Evolutionary conservation across 1,139 yeast genomes (phyloP).

Genomic region (Magnusiomyces ingens): DNA sequence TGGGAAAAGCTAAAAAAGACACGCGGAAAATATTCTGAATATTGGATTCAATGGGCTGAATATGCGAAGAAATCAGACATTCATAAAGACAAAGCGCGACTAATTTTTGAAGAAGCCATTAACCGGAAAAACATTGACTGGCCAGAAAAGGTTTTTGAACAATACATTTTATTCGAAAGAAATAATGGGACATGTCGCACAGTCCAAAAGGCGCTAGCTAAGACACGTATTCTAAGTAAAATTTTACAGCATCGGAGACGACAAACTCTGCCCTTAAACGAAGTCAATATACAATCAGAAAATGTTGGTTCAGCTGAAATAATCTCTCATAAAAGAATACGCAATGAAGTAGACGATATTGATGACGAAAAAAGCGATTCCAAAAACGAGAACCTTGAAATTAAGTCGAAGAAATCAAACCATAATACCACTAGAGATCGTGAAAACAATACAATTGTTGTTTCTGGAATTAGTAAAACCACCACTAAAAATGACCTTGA

Average conservation of each 20-base stretch:
- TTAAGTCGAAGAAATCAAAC: conserved; percentile 4
- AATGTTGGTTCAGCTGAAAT: conserved; percentile 1
- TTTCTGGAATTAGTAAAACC: conserved; percentile 36
- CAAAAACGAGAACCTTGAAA: conserved; percentile 2
- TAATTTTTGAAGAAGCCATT: conserved; percentile 36
- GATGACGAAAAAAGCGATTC: not conserved
- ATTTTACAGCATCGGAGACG: conserved; percentile 12
- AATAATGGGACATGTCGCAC: conserved; percentile 33
- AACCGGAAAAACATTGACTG: conserved; percentile 38
- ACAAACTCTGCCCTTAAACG: conserved; percentile 6
- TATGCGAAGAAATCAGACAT: conserved; percentile 33
- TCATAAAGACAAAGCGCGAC: conserved; percentile 24
- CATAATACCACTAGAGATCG: conserved; percentile 39
- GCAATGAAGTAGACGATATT: conserved; percentile 3
- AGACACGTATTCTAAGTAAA: conserved; percentile 10
- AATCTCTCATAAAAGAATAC: not conserved
- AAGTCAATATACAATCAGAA: not conserved
- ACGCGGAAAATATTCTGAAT: conserved; percentile 37
- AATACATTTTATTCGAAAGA: conserved; percentile 40
- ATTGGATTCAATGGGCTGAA: conserved; percentile 44
- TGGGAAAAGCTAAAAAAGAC: conserved; percentile 31
- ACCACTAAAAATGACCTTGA: conserved; percentile 35
- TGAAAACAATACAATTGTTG: conserved; percentile 49
- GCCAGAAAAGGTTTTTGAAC: conserved; percentile 47
- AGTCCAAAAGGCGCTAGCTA: conserved; percentile 26